Evolutionary conservation across 495 filamentous ascomycete species (phyloP), one percentile per base, ranked within the genome.

Genomic region (Lepidopterella palustris): DNA sequence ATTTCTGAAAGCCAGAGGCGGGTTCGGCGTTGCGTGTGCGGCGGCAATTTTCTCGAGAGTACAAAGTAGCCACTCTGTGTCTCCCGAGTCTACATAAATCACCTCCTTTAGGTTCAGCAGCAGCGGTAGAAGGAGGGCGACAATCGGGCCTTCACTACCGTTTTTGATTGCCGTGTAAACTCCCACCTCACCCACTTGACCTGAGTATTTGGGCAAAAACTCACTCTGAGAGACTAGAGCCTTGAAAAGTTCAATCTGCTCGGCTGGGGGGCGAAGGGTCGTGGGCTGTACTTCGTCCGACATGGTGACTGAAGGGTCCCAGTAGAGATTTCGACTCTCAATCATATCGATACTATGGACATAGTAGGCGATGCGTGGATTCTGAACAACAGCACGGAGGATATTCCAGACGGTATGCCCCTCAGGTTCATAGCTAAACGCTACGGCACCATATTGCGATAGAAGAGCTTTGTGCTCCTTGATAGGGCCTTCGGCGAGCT

Each of bases 61-160:
- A 13, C 18, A 3, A 2, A 42, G 35, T 3, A 42, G 35, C 35
- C 35, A 42, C 13, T 2, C 2, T 18, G 3, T 3, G 4, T 61
- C 59, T 2, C 40, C 39, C 6, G 2, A 10, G 2, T 26, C 5
- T 9, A 35, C 32, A 40, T 28, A 61, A 10, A 26, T 28, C 10
- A 61, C 25, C 10, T 26, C 39, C 18, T 35, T 23, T 8, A 61
- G 52, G n/a, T 50, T 61, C 32, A 11, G 40, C 8, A 61, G 53
- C 11, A 29, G 28, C 15, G 25, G 8, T 1, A 61, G 52, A 0
- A 61, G 39, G 5, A 51, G 28, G 9, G 59, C 31, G 40, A 61
- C 40, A 5, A 61, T 51, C 5, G 52, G 42, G 10, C 25, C 28
- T 24, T 56, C 59, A 6, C 35, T 27, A 4, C 59, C 59, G 4